Evolutionary conservation across 2,329 filamentous ascomycete species (phyloP).

Genomic region (Cladophialophora exuberans): DNA sequence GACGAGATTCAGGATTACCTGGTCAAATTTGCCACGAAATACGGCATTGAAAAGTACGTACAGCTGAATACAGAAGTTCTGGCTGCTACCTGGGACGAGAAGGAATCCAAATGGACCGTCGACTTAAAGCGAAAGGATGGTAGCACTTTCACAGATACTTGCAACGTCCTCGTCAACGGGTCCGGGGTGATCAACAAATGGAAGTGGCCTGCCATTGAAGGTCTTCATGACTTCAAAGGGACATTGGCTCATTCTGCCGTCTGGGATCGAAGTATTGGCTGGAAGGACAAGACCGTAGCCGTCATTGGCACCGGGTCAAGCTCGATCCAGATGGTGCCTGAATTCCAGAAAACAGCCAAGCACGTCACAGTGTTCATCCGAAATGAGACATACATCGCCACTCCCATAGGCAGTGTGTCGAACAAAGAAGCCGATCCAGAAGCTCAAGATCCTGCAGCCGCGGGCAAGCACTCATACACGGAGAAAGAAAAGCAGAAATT

Average conservation of each 20-base stretch:
- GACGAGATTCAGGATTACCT: slow-evolving; percentile 38
- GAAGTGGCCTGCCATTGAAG: slow-evolving; percentile 46
- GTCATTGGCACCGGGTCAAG: slow-evolving; percentile 20
- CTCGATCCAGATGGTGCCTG: slow-evolving; percentile 38
- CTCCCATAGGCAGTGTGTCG: slow-evolving; percentile 25
- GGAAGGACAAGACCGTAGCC: slow-evolving; percentile 27
- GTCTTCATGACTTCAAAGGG: slow-evolving; percentile 42
- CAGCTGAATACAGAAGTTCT: slow-evolving; percentile 20
- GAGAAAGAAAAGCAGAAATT: slow-evolving; percentile 30
- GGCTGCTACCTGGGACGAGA: slow-evolving; percentile 20
- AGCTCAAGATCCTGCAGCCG: slow-evolving; percentile 23
- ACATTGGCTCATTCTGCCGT: slow-evolving; percentile 39
- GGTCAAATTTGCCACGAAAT: slow-evolving; percentile 31
- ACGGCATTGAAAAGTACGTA: slow-evolving; percentile 24
- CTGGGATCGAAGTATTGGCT: slow-evolving; percentile 39
- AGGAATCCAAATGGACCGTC: slow-evolving; percentile 15
- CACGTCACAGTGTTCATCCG: slow-evolving; percentile 41
- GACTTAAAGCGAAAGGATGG: slow-evolving; percentile 25
- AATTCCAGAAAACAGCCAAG: slow-evolving; percentile 35
- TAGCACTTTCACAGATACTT: slow-evolving; percentile 24
- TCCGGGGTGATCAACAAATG: slow-evolving; percentile 31
- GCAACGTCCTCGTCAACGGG: slow-evolving; percentile 28
- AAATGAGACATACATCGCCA: slow-evolving; percentile 37
- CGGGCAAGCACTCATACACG: slow-evolving; percentile 27
- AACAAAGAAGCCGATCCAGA: slow-evolving; percentile 32